Evolutionary conservation across 352 stramenopile species (phyloP).

Genomic region (Poterioochromonas sp.): DNA sequence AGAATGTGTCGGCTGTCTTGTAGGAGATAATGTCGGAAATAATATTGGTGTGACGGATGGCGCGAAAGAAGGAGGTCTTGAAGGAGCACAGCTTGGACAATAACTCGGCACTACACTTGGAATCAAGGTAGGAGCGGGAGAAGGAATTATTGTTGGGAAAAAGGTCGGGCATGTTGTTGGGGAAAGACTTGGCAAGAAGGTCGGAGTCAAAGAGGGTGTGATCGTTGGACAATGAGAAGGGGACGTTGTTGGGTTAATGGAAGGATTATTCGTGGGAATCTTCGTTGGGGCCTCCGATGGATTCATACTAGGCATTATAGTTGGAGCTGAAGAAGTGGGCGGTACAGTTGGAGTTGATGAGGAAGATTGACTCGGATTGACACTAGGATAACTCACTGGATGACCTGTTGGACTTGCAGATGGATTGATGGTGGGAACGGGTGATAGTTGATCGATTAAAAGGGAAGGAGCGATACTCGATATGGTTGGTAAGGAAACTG

Average conservation of each 20-base stretch:
- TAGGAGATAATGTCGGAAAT: constrained; percentile 14
- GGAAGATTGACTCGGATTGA: neutral
- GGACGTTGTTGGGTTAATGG: neutral
- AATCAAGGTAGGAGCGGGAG: constrained; percentile 4
- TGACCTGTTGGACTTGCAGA: neutral
- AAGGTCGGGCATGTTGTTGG: constrained; percentile 1
- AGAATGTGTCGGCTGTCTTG: constrained; percentile 3
- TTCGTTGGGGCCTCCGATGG: constrained; percentile 2
- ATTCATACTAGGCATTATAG: constrained; percentile 12
- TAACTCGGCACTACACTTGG: neutral
- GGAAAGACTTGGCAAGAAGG: neutral
- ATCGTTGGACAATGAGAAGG: constrained; percentile 11
- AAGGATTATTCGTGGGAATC: constrained; percentile 1
- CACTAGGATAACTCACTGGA: too few species aligned
- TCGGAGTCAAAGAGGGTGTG: constrained; percentile 2
- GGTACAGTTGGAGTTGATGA: neutral
- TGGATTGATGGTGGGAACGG: neutral
- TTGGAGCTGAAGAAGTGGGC: neutral
- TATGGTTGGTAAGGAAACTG: too few species aligned
- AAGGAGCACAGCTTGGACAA: constrained; percentile 5
- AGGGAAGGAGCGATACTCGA: neutral
- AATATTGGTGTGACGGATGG: neutral
- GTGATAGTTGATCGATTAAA: neutral
- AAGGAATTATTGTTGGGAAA: constrained; percentile 7
- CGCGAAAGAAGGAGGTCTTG: neutral